Conservation (phyloP, 116 monocot genomes). For the Posidonia oceanica region DNA sequence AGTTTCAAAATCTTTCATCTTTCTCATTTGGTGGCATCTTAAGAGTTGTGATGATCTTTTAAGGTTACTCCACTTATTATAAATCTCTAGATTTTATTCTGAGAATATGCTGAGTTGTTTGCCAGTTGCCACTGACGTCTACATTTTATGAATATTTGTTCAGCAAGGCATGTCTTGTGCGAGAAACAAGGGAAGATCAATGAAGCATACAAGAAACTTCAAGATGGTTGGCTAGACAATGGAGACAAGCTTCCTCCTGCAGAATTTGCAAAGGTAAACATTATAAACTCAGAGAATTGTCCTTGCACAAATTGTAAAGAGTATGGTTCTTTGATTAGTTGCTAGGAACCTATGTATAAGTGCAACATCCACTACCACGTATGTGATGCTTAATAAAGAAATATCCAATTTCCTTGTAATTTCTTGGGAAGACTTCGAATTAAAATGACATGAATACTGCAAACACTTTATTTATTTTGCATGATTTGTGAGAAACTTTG, state of each 20-base stretch:
- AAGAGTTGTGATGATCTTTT: too few species aligned
- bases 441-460: not conserved
- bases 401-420: not conserved
- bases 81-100: not conserved
- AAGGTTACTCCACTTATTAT: not conserved
- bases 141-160: not conserved
- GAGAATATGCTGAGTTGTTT: not conserved
- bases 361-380: too few species aligned
- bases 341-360: too few species aligned
- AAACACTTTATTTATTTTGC: not conserved
- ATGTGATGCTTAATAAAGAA: not conserved
- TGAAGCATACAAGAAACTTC: slow-evolving; percentile 93
- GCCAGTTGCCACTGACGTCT: not conserved
- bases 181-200: slow-evolving; percentile 98
- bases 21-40: too few species aligned
- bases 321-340: too few species aligned
- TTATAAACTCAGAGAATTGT: not conserved
- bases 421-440: not conserved
- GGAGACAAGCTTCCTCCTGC: slow-evolving; percentile 97
- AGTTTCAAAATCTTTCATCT: too few species aligned
- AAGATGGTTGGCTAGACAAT: slow-evolving; percentile 93
- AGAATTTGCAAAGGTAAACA: slow-evolving; percentile 84
- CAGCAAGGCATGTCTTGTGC: slow-evolving; percentile 93
- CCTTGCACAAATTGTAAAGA: too few species aligned
- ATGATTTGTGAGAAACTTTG: not conserved